Evolutionary conservation across 2,329 filamentous ascomycete species (phyloP).

Genomic region (Bipolaris bicolor): DNA sequence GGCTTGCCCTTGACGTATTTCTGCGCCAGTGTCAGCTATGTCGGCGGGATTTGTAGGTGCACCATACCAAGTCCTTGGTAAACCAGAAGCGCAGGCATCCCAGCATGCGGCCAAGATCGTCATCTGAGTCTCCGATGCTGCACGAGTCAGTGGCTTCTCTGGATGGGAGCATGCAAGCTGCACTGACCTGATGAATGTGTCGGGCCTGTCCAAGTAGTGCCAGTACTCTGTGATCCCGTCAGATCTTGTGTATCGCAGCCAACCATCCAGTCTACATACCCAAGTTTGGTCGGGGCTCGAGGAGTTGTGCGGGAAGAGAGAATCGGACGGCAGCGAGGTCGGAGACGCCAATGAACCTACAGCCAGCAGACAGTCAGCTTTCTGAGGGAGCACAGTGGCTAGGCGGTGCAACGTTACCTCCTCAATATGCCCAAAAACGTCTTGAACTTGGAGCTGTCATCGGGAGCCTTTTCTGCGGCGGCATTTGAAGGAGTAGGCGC

Average conservation of each 20-base stretch:
- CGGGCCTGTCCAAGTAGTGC: conserved; percentile 95
- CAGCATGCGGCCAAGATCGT: conserved; percentile 90
- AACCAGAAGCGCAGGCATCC: conserved; percentile 97
- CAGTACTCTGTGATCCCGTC: conserved; percentile 75
- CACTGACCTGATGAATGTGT: conserved; percentile 75
- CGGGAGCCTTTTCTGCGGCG: conserved; percentile 63
- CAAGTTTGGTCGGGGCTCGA: conserved; percentile 95
- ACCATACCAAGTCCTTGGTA: conserved; percentile 82
- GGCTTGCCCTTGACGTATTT: conserved; percentile 99
- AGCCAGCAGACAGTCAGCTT: conserved; percentile 18
- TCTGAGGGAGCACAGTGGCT: not conserved
- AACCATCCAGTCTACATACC: conserved; percentile 53
- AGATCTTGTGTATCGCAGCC: conserved; percentile 22
- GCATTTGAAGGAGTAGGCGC: conserved; percentile 44
- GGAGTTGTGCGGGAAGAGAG: conserved; percentile 90
- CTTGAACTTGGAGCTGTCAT: conserved; percentile 86
- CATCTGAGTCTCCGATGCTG: conserved; percentile 85
- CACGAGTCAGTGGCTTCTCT: conserved; percentile 45
- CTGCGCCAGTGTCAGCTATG: conserved; percentile 48
- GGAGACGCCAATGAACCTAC: conserved; percentile 90
- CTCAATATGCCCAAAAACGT: conserved; percentile 87
- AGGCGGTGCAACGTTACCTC: conserved; percentile 64
- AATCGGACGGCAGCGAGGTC: conserved; percentile 97
- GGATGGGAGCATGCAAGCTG: not conserved
- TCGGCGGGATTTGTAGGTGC: not conserved